A percentile compares a stretch with the other conserved stretches of the same genome.
Conservation (phyloP, 306 rosid genomes). For the Cicer chorassanicum region DNA sequence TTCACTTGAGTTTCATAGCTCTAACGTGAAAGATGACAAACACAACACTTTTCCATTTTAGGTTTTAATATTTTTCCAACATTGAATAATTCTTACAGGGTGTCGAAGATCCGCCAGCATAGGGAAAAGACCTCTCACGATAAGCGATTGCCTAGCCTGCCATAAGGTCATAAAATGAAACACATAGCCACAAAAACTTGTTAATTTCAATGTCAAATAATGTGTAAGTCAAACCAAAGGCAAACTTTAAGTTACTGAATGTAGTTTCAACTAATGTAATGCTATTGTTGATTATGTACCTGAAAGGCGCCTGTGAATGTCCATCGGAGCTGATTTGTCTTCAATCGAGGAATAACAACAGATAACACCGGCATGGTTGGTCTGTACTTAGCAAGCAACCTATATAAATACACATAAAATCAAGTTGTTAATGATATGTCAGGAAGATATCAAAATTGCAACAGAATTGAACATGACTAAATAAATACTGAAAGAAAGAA, state of each 20-base stretch:
- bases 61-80: constrained; percentile 13
- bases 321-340: constrained; percentile 84
- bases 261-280: constrained; percentile 9
- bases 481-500: constrained; percentile 2
- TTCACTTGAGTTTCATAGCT: constrained; percentile 25
- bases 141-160: constrained; percentile 96
- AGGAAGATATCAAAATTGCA: constrained; percentile 17
- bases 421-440: neutral
- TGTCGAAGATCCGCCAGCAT: constrained; percentile 97
- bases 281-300: constrained; percentile 54
- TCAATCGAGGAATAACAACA: constrained; percentile 81
- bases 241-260: neutral
- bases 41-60: neutral
- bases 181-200: neutral
- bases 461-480: constrained; percentile 15
- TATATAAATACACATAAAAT: constrained; percentile 37
- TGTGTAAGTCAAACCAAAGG: constrained; percentile 28
- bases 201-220: constrained; percentile 19
- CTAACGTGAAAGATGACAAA: neutral
- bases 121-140: constrained; percentile 94
- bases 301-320: constrained; percentile 91
- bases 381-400: constrained; percentile 89
- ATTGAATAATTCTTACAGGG: constrained; percentile 67
- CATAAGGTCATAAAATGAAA: constrained; percentile 30
- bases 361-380: constrained; percentile 94